Percentiles rank a stretch among this genome's conserved stretches.
Conservation (phyloP, 768 basidiomycete species). For the Strobilomyces confusus region DNA sequence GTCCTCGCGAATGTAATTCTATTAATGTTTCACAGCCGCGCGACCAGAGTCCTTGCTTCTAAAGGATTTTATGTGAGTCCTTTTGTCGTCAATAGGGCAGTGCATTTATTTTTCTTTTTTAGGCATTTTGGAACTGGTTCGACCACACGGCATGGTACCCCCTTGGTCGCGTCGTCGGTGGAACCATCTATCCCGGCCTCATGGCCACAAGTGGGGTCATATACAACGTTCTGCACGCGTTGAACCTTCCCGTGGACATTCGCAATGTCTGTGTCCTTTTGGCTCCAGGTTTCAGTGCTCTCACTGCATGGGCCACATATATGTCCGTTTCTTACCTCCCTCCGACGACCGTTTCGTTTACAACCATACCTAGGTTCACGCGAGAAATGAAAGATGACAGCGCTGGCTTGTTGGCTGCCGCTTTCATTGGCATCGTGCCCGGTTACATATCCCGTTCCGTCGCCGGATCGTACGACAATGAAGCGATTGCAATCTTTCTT, state of each 20-base stretch:
- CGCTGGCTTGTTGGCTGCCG: conserved; percentile 94
- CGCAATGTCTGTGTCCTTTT: conserved; percentile 95
- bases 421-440: conserved; percentile 96
- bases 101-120: conserved; percentile 4
- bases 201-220: conserved; percentile 99
- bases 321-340: conserved; percentile 47
- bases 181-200: conserved; percentile 95
- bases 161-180: conserved; percentile 95
- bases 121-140: conserved; percentile 99
- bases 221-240: conserved; percentile 80
- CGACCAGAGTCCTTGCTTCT: conserved; percentile 84
- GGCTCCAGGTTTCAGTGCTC: conserved; percentile 93
- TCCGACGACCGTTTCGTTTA: neutral
- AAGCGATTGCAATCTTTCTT: conserved; percentile 99
- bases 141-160: conserved; percentile 99
- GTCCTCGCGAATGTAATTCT: neutral
- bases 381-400: conserved; percentile 94
- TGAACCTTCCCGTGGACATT: conserved; percentile 96
- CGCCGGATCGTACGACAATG: conserved; percentile 98
- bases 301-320: conserved; percentile 96
- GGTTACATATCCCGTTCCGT: conserved; percentile 99
- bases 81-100: neutral
- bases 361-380: conserved; percentile 66
- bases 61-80: conserved; percentile 90
- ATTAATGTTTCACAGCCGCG: conserved; percentile 56